phyloP scores from a whole-genome alignment of 768 basidiomycete species.

The Kwoniella mangroviensis region DNA sequence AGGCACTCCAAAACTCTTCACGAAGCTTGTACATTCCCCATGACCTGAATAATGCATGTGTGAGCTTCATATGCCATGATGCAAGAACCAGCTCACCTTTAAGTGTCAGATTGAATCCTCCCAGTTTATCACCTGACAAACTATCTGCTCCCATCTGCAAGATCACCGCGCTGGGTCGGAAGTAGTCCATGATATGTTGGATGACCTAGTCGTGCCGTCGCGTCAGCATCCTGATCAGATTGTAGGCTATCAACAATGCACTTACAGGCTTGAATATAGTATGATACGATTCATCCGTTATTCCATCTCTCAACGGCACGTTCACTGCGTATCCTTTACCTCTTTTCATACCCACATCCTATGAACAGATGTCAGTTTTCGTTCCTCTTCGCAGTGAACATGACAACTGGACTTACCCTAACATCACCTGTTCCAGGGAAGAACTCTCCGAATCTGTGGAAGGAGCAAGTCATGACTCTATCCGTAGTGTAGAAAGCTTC shows the following conservation, averaged over 20 bases:
- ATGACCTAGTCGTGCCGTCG: constrained; percentile 67
- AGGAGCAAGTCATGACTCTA: constrained; percentile 94
- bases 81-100: constrained; percentile 59
- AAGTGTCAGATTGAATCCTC: constrained; percentile 95
- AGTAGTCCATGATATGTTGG: constrained; percentile 82
- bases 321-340: constrained; percentile 88
- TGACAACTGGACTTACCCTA: constrained; percentile 31
- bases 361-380: constrained; percentile 38
- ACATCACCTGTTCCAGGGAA: constrained; percentile 89
- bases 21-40: constrained; percentile 84
- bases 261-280: constrained; percentile 91
- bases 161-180: constrained; percentile 81
- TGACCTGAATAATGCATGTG: constrained; percentile 65
- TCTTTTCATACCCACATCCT: constrained; percentile 78
- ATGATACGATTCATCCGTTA: constrained; percentile 84
- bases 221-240: not conserved
- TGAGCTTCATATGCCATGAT: not conserved
- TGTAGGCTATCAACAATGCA: constrained; percentile 18
- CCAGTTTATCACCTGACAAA: constrained; percentile 90
- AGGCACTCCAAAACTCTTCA: constrained; percentile 80
- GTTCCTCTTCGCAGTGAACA: not conserved
- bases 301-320: constrained; percentile 90
- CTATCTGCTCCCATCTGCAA: constrained; percentile 97
- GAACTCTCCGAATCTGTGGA: constrained; percentile 96
- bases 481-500: constrained; percentile 98